These are phyloP conservation scores for Aspergillus nidulans DNA, from an alignment of 495 filamentous ascomycete genomes.

Conservation along the genomic window DNA sequence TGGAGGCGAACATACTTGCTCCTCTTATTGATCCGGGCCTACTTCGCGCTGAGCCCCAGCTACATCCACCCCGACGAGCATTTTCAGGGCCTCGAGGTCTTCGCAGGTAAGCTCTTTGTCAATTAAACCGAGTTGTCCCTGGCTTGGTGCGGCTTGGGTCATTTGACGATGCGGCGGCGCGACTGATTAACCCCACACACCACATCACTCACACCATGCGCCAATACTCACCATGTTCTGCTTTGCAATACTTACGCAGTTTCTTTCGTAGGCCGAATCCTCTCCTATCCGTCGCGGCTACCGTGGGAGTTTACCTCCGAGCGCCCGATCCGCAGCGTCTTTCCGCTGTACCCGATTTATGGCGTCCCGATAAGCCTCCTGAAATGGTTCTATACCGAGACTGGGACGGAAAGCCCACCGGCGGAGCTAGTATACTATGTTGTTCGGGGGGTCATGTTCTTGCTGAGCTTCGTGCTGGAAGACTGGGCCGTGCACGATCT, in stretches of 20 bases:
- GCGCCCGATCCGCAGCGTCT: conserved; percentile 85
- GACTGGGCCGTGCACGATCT: conserved; percentile 97
- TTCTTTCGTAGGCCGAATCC: conserved; percentile 72
- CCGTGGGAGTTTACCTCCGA: conserved; percentile 95
- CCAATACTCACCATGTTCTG: neutral
- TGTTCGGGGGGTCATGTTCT: conserved; percentile 82
- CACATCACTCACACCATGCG: conserved; percentile 1
- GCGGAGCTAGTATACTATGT: conserved; percentile 84
- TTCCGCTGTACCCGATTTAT: conserved; percentile 93
- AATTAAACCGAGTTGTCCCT: neutral
- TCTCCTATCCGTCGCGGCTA: conserved; percentile 74
- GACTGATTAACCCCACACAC: neutral
- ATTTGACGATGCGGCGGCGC: conserved; percentile 3
- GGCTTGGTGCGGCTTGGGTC: neutral
- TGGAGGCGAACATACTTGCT: conserved; percentile 88
- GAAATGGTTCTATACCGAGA: conserved; percentile 75
- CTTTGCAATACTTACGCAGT: conserved; percentile 9
- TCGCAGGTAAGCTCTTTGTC: conserved; percentile 67
- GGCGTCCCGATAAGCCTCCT: conserved; percentile 87
- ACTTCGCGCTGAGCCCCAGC: conserved; percentile 89
- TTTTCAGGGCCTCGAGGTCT: conserved; percentile 96
- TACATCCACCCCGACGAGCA: conserved; percentile 98
- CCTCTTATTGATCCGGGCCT: conserved; percentile 79
- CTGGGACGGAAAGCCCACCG: conserved; percentile 47
- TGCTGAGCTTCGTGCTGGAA: conserved; percentile 89